Evolutionary conservation across 371 early-diverging fungal genomes (phyloP), one percentile per base, ranked within the genome.

Genomic region (Mucor saturninus): DNA sequence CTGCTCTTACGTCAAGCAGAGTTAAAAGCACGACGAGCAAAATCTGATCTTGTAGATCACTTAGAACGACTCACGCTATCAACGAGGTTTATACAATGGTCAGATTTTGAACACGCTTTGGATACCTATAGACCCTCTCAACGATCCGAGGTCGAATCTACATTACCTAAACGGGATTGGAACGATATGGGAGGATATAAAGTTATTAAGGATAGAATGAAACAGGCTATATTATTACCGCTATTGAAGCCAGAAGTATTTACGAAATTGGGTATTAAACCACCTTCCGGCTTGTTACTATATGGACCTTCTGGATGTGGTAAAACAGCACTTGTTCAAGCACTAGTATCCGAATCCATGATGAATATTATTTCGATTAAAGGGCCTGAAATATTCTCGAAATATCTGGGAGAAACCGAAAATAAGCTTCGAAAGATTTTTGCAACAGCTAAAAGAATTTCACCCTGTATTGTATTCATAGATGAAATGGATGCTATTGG

Each of bases 341-440:
- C 93, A 3, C 52, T 94, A 0, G 89, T 91, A 0, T 75, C 88
- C 4, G 85, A 85, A 61, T 83, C 89, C 15, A 81, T 79, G 64
- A 81, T 91, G 77, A 93, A 92, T 62, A 90, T 90, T 54, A 89
- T 93, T 15, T 78, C 86, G 2, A 85, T 94, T 35, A 88, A 89
- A 66, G 92, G 90, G n/a, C 89, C 91, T 38, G 89, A 93, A 52
- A 80, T 95, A 30, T 90, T 88, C 64, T 92, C 92, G 29, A 92
- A 93, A 69, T 94, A 93, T 59, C 81, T 96, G 4, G 99, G 99
- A 28, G 97, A 97, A 58, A 92, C 94, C 0, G 99, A 98, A 77
- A 81, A 83, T 15, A 84, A 81, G 21, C 69, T 98, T 15, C 83
- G 97, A 49, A 69, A 81, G 2, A 61, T 95, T n/a, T 98, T 97